Evolutionary conservation across 2,329 filamentous ascomycete genomes (phyloP).

Genomic region (Xylariomycetidae sp.): DNA sequence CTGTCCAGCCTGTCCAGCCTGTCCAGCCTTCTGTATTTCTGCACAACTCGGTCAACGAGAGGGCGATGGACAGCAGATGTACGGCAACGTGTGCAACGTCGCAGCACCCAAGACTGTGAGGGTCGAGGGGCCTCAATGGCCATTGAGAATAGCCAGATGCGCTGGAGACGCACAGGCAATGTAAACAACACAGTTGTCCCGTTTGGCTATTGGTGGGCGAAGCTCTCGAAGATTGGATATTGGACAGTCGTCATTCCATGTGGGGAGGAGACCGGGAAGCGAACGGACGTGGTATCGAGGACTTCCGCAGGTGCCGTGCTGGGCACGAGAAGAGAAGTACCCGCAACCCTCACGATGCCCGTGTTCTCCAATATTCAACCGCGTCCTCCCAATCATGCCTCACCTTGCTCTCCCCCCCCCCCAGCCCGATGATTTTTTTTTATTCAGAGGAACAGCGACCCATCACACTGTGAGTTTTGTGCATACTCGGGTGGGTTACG

Average conservation of each 20-base stretch:
- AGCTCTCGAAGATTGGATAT: conserved; percentile 17
- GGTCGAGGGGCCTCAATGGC: no score
- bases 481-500: conserved; percentile 17
- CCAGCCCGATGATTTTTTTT: conserved; percentile 27
- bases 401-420: no score
- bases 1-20: conserved; percentile 8
- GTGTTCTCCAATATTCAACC: conserved; percentile 25
- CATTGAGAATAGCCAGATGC: conserved; percentile 10
- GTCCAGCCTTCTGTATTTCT: conserved; percentile 18
- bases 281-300: conserved; percentile 1
- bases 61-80: no score
- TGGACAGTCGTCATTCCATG: conserved; percentile 18
- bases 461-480: conserved; percentile 26
- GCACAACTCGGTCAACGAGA: no score
- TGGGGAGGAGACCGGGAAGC: no score
- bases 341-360: no score
- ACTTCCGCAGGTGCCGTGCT: no score
- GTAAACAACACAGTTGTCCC: conserved; percentile 20
- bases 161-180: conserved; percentile 17
- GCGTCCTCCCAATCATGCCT: no score
- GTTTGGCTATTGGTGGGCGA: conserved; percentile 17
- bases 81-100: conserved; percentile 5
- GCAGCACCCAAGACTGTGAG: no score
- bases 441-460: conserved; percentile 15
- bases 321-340: conserved; percentile 11